A percentile compares a stretch with the other conserved stretches of the same genome.
These are phyloP conservation scores for Silybum marianum DNA, from an alignment of 129 eudicot genomes.

Conservation along the genomic window DNA sequence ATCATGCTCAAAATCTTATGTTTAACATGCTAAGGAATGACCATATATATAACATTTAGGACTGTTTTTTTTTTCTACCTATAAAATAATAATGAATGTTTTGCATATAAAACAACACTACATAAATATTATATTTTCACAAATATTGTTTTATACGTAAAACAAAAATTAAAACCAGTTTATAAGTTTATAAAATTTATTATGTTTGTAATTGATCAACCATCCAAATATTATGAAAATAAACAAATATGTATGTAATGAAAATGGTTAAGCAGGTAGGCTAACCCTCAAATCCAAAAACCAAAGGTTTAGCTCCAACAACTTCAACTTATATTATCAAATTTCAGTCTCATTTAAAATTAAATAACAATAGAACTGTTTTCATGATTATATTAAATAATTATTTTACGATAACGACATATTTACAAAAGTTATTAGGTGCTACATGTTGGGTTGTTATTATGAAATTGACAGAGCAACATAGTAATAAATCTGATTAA, in stretches of 20 bases:
- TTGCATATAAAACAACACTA: too few relatives aligned
- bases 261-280: constrained; percentile 28
- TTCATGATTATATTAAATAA: background rate
- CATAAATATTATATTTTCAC: too few relatives aligned
- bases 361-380: background rate
- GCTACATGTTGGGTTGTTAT: background rate
- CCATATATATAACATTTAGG: too few relatives aligned
- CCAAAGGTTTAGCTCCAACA: constrained; percentile 26
- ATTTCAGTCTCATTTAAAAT: background rate
- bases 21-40: too few relatives aligned
- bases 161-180: background rate
- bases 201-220: background rate
- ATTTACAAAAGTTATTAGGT: background rate
- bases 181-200: too few relatives aligned
- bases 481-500: background rate
- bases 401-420: background rate
- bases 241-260: constrained; percentile 4
- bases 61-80: too few relatives aligned
- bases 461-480: background rate
- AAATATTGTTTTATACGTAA: too few relatives aligned
- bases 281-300: constrained; percentile 12
- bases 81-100: too few relatives aligned
- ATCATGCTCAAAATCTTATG: too few relatives aligned
- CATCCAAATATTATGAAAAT: too few relatives aligned
- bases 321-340: constrained; percentile 9